Evolutionary conservation across 495 filamentous ascomycete genomes (phyloP).

Genomic region (Entonaema liquescens): DNA sequence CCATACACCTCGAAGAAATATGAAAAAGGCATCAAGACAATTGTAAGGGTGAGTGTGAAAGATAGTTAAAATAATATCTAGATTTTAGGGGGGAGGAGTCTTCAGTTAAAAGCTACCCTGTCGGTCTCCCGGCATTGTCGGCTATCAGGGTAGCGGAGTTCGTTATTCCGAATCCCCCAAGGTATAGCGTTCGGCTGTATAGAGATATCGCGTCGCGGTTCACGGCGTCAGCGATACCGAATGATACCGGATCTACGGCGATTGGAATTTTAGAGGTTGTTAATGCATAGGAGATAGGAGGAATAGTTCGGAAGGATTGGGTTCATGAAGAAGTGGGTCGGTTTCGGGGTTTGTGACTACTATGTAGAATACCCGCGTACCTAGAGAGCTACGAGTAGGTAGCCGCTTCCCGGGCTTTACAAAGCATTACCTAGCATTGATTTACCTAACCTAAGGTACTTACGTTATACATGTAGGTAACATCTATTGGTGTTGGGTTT

Average conservation of each 20-base stretch:
- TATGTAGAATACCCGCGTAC: not conserved
- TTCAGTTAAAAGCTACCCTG: not conserved
- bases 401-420: not conserved
- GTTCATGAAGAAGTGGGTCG: not conserved
- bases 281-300: not conserved
- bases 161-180: slow-evolving; percentile 15
- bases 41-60: not conserved
- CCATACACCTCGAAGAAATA: not conserved
- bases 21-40: not conserved
- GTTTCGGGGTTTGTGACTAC: slow-evolving; percentile 31
- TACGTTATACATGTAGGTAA: not conserved
- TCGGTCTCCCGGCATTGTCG: slow-evolving; percentile 26
- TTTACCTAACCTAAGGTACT: not conserved
- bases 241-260: slow-evolving; percentile 27
- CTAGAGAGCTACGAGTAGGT: slow-evolving; percentile 1
- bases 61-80: not conserved
- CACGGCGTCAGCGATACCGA: slow-evolving; percentile 38
- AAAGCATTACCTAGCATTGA: too few relatives aligned
- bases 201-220: slow-evolving; percentile 18
- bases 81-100: not conserved
- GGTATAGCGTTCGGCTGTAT: slow-evolving; percentile 6
- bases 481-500: too few relatives aligned
- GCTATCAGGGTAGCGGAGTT: slow-evolving; percentile 9
- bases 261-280: slow-evolving; percentile 17
- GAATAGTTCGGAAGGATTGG: not conserved